Evolutionary conservation across 2,329 filamentous ascomycete genomes (phyloP).

Genomic region (Colletotrichum zoysiae): DNA sequence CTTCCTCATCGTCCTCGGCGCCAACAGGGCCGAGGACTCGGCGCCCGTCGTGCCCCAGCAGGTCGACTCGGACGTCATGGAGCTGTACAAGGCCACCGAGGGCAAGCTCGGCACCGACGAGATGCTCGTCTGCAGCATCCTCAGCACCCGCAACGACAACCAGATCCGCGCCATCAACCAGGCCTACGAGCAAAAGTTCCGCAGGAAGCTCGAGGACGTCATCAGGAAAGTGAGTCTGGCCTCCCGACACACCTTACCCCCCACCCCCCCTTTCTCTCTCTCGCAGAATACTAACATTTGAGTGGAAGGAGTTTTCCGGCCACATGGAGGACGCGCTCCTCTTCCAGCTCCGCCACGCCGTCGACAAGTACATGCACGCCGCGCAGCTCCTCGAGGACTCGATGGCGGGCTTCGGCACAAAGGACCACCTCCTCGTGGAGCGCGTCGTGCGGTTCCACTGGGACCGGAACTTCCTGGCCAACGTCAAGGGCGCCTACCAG

Average conservation of each 20-base stretch:
- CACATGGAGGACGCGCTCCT: slow-evolving; percentile 91
- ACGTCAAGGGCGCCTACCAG: slow-evolving; percentile 83
- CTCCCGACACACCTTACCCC: background rate
- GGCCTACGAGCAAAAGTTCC: slow-evolving; percentile 80
- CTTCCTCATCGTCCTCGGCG: slow-evolving; percentile 85
- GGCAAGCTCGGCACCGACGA: slow-evolving; percentile 80
- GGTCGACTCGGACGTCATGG: slow-evolving; percentile 80
- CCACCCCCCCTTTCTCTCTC: too few relatives aligned
- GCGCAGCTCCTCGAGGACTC: slow-evolving; percentile 84
- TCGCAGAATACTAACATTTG: background rate
- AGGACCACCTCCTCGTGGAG: slow-evolving; percentile 82
- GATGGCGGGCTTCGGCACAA: slow-evolving; percentile 90
- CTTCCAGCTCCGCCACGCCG: slow-evolving; percentile 80
- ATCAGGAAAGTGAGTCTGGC: slow-evolving; percentile 72
- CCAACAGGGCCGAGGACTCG: slow-evolving; percentile 81
- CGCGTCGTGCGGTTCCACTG: slow-evolving; percentile 87
- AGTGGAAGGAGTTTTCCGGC: slow-evolving; percentile 79
- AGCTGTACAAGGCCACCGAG: slow-evolving; percentile 82
- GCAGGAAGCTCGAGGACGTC: slow-evolving; percentile 76
- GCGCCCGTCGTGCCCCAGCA: slow-evolving; percentile 79
- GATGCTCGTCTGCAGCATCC: slow-evolving; percentile 81
- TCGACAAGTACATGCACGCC: slow-evolving; percentile 87
- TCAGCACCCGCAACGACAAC: slow-evolving; percentile 80
- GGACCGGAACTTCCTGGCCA: slow-evolving; percentile 79
- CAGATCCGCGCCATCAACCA: slow-evolving; percentile 87